Evolutionary conservation across 441 rosid genomes (phyloP).

Genomic region (Isatis lusitanica): DNA sequence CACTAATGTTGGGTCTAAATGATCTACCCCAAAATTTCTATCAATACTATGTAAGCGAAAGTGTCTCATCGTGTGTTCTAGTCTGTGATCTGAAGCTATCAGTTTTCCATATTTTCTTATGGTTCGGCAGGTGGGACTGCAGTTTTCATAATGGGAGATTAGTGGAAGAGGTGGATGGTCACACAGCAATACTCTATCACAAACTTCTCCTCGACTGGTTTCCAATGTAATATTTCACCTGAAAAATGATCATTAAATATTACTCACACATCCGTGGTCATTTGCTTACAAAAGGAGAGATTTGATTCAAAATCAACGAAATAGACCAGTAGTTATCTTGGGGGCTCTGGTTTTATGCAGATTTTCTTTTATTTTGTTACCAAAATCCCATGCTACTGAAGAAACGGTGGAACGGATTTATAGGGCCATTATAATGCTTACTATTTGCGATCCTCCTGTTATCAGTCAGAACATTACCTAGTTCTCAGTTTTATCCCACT

Average conservation of each 20-base stretch:
- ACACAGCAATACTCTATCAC: conserved; percentile 95
- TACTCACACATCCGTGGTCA: neutral
- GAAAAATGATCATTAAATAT: neutral
- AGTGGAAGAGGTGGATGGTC: conserved; percentile 99
- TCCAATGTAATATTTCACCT: conserved; percentile 61
- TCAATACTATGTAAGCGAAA: neutral
- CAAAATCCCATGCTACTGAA: neutral
- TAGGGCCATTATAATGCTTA: conserved; percentile 1
- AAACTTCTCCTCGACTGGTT: conserved; percentile 98
- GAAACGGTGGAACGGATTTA: neutral
- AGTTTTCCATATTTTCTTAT: conserved; percentile 18
- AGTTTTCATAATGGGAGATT: conserved; percentile 92
- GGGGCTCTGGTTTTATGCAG: neutral
- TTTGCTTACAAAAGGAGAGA: neutral
- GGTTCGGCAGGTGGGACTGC: conserved; percentile 91
- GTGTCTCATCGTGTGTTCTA: neutral
- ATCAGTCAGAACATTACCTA: neutral
- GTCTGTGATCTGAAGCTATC: conserved; percentile 21
- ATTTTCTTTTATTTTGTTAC: neutral
- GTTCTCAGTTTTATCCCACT: conserved; percentile 3
- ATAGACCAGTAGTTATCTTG: neutral
- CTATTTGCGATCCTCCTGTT: neutral
- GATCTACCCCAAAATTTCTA: neutral
- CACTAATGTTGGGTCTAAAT: neutral
- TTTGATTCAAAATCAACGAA: neutral